phyloP scores from a whole-genome alignment of 495 filamentous ascomycete species.

The Cercophora newfieldiana region DNA sequence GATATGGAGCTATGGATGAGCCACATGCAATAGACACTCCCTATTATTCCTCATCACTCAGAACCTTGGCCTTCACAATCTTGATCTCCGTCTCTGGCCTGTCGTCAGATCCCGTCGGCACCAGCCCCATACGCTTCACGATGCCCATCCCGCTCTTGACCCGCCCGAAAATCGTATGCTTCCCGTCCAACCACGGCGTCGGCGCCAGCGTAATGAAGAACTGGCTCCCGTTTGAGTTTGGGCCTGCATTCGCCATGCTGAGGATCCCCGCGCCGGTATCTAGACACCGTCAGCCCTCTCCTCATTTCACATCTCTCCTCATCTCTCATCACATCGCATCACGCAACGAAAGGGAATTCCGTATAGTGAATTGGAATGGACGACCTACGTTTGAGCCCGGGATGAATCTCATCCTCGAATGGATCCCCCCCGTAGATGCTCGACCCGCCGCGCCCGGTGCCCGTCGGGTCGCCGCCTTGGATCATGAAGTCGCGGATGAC shows the following conservation, averaged over 20 bases:
- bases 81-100: constrained; percentile 79
- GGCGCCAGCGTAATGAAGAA: constrained; percentile 93
- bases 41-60: constrained; percentile 52
- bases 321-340: not conserved
- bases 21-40: not conserved
- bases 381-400: constrained; percentile 62
- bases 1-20: not conserved
- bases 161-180: constrained; percentile 95
- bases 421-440: constrained; percentile 94
- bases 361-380: not conserved
- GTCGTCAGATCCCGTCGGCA: constrained; percentile 81
- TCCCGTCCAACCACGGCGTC: constrained; percentile 95
- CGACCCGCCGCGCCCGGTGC: constrained; percentile 86
- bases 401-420: constrained; percentile 87
- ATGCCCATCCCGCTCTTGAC: constrained; percentile 82
- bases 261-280: constrained; percentile 90
- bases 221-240: constrained; percentile 88
- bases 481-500: constrained; percentile 97
- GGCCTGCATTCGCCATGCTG: constrained; percentile 94
- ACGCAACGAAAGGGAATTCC: too few relatives aligned
- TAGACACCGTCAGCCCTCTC: not conserved
- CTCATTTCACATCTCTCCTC: too few relatives aligned
- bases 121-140: constrained; percentile 86
- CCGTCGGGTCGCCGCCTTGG: constrained; percentile 93
- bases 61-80: constrained; percentile 69